Base-by-base conservation (phyloP, 495 filamentous ascomycete genomes). In the Opeltia flavorubescens region DNA sequence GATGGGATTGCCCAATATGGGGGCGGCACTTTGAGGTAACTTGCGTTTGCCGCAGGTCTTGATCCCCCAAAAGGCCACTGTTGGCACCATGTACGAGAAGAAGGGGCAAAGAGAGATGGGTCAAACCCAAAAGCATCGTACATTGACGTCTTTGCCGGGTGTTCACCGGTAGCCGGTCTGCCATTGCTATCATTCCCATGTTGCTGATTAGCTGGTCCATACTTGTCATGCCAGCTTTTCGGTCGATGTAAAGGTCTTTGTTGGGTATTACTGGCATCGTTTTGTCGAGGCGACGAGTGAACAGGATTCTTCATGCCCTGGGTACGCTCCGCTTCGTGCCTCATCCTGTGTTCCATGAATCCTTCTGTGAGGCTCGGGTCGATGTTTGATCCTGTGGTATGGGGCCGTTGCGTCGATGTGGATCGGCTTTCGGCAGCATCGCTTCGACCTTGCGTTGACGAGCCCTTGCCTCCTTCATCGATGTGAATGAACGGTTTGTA, bases 61-160 rank as follows among this genome's bases (percentile, higher is more conserved):
- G 46, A 15, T 6, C 38, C 38, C 15, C 18, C 38, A 24, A 41
- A 49, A 21, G 47, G 49, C 50, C 49, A 50, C 21, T 51, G 44
- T 40, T 51, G 24, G 13, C 42, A 56, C 50, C 52, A 55, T 35
- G 27, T 51, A 18, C n/a, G 23, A 17, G 35, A 46, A 55, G 54
- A 51, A 47, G 45, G 38, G 44, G 48, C 30, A 47, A 35, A 54
- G 46, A 36, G 44, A 50, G 51, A 42, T 50, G 55, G 57, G 57
- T 28, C 50, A 47, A 53, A 55, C 57, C 53, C 50, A 51, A n/a
- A 38, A 38, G 49, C 20, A 17, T 47, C 55, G 49, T 57, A 58
- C 55, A 55, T 53, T 24, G 55, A 44, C 24, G 39, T 28, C 38
- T 48, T 53, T 20, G 15, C 36, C 25, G 26, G 26, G 43, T 50